Conservation (phyloP, 495 filamentous ascomycete genomes). For the Penicillium simplicissimum region DNA sequence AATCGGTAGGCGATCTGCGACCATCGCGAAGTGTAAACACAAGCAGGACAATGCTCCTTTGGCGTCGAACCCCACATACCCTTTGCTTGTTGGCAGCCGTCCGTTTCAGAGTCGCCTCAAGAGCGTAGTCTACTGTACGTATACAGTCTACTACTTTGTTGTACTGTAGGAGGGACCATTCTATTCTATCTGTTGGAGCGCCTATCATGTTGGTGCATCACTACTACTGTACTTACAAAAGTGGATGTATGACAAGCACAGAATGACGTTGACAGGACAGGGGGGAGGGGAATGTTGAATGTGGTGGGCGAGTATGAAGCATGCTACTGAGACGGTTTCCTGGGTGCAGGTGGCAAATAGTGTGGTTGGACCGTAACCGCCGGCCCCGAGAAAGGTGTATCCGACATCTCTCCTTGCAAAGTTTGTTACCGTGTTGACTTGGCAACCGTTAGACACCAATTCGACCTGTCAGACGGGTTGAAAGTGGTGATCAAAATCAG, state of each 20-base stretch:
- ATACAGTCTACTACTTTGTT: not conserved
- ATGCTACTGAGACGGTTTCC: not conserved
- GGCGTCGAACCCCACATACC: not conserved
- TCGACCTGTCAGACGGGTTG: conserved; percentile 16
- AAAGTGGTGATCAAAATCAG: not conserved
- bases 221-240: too few relatives aligned
- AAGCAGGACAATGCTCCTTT: not conserved
- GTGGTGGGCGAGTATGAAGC: not conserved
- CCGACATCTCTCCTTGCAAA: not conserved
- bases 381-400: not conserved
- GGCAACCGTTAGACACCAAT: conserved; percentile 15
- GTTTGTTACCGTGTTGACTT: conserved; percentile 17
- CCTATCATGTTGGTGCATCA: too few relatives aligned
- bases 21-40: conserved; percentile 1
- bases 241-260: not conserved
- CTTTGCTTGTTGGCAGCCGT: not conserved
- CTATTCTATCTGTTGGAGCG: not conserved
- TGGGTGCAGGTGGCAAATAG: not conserved
- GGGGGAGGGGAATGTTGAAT: not conserved
- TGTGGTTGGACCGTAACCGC: not conserved
- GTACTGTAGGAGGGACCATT: not conserved
- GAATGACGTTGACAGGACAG: conserved; percentile 2
- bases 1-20: not conserved
- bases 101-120: conserved; percentile 12
- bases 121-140: conserved; percentile 4